Evolutionary conservation across 257 asterid genomes (phyloP), one percentile per base, ranked within the genome.

Genomic region (Capsicum pubescens): DNA sequence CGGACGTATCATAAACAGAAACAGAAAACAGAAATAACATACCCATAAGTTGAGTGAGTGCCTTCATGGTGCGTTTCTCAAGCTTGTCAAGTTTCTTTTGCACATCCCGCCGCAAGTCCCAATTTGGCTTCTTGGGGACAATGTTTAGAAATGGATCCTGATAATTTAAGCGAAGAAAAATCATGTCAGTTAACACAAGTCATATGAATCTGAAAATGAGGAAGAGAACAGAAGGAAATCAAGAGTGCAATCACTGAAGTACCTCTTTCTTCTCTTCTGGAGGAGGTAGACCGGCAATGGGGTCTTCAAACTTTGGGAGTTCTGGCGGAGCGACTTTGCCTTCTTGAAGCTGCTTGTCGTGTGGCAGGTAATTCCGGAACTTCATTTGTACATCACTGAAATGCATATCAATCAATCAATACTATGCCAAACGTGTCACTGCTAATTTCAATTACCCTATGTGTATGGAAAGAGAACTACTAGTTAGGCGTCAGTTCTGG

Each of bases 101-200:
- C 76, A 94, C 97, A 89, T 97, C 98, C 90, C 98, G 91, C 61
- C 97, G 86, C 83, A 97, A 91, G 85, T 97, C 99, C 99, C 99
- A 95, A 85, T 97, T 97, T 13, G 98, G 98, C 85, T 97, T 97
- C 90, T 97, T 97, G 17, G 99, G 99, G 76, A 97, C 99, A 87
- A 97, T 95, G 88, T 93, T 95, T 39, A 97, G 89, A 90, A 97
- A 93, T 5, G 98, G 99, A 71, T 95, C 97, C 99, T 95, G 88
- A 69, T 16, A 69, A 71, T 72, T 83, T 63, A 68, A 83, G 32
- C 36, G 9, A 50, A 42, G 19, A 35, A 26, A 71, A 82, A 72
- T 19, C 19, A 64, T 3, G 54, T 16, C 8, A 10, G 48, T 26
- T 13, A 44, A 5, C 17, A 15, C 17, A 67, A 0, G 60, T 32